phyloP scores from a whole-genome alignment of 192 early-diverging fungal genomes.

The Entophlyctis luteolus region DNA sequence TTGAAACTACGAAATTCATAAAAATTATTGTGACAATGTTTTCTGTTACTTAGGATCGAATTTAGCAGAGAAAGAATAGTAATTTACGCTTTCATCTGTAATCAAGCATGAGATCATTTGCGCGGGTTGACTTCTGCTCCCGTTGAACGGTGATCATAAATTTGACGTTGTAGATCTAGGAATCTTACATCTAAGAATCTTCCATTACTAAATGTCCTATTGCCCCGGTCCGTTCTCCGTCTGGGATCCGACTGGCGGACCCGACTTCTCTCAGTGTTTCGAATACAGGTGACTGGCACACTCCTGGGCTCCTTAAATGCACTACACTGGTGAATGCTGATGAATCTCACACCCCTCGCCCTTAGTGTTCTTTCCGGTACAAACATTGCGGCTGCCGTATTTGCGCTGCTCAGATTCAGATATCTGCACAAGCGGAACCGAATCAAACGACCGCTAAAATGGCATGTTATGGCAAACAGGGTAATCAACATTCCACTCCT shows the following conservation, averaged over 20 bases:
- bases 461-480: constrained; percentile 14
- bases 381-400: background rate
- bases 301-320: background rate
- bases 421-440: background rate
- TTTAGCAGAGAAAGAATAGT: too few species aligned
- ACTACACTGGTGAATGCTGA: background rate
- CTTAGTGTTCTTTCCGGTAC: background rate
- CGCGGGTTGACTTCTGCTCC: too few species aligned
- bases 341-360: background rate
- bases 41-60: too few species aligned
- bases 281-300: constrained; percentile 14
- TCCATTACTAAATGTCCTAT: too few species aligned
- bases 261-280: constrained; percentile 19
- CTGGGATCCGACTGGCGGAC: background rate
- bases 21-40: too few species aligned
- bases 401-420: background rate
- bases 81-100: too few species aligned
- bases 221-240: constrained; percentile 1
- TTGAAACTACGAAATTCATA: too few species aligned
- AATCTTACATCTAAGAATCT: too few species aligned
- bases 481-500: background rate
- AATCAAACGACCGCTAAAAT: background rate
- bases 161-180: too few species aligned
- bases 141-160: too few species aligned
- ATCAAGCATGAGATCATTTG: too few species aligned